Evolutionary conservation across 2,329 filamentous ascomycete species (phyloP), one percentile per base, ranked within the genome.

Genomic region (Penicillium sp.): DNA sequence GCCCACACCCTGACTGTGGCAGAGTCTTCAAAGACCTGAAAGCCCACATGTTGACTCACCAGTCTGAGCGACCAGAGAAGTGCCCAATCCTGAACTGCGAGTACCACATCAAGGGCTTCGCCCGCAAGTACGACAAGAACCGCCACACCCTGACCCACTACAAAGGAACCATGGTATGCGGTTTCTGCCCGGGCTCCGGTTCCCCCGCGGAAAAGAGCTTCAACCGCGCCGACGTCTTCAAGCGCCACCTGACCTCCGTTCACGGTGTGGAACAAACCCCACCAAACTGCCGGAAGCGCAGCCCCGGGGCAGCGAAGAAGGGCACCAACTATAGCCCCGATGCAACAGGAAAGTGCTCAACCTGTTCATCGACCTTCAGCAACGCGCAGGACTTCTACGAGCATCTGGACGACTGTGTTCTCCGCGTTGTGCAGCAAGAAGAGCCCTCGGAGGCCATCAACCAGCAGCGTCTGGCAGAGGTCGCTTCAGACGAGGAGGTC

Each of bases 311-410:
- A 23, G 65, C 74, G 68, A 89, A 89, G 80, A 90, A 89, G 75
- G 80, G 89, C 37, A 85, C 86, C 6, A 86, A 85, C 54, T 91
- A 91, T 70, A 83, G 89, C 21, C 83, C 86, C 58, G 90, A 94
- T 68, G 87, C 90, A 33, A 89, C 89, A 50, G 93, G 92, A 63
- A 91, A 89, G 73, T 97, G 93, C 76, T 96, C 91, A 4, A 97
- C 94, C 63, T 97, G 93, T 76, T 91, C 90, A 15, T 84, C 86
- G 42, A 90, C 86, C 8, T 97, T 96, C 73, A 83, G 83, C 65
- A 93, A 89, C 60, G 91, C 93, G 3, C 93, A 97, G 75, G 93
- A 97, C 71, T 97, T 97, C 78, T 97, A 97, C 74, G 93, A 97
- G 78, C 93, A 97, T 81, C 81, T 97, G 64, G 93, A 88, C 68